phyloP scores from a whole-genome alignment of 2,329 filamentous ascomycete species.

The Bertia moriformis region DNA sequence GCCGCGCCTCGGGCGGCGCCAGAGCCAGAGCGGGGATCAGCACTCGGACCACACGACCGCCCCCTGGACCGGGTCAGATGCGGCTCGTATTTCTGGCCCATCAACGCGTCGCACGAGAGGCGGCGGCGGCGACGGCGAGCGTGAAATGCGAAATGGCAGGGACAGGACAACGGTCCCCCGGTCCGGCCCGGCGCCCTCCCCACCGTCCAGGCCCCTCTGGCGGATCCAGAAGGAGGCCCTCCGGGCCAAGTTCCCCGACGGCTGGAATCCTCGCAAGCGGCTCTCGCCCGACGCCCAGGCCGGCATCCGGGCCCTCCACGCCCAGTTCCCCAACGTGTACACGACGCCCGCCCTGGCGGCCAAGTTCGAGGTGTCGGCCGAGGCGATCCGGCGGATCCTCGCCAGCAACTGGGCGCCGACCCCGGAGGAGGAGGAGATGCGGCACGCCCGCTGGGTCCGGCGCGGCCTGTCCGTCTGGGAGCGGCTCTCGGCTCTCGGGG shows the following conservation, averaged over 20 bases:
- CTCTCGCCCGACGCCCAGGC: conserved; percentile 83
- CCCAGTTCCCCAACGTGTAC: conserved; percentile 63
- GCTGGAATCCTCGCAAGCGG: conserved; percentile 72
- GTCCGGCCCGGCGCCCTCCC: no score
- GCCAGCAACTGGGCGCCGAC: conserved; percentile 61
- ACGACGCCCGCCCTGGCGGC: conserved; percentile 59
- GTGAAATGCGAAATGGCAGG: no score
- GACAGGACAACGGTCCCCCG: no score
- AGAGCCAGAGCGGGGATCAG: no score
- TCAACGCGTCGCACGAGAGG: no score
- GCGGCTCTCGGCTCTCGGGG: conserved; percentile 41
- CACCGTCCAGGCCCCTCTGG: conserved; percentile 46
- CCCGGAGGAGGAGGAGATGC: conserved; percentile 36
- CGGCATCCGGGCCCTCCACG: conserved; percentile 74
- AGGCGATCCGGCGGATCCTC: conserved; percentile 76
- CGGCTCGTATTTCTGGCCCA: no score
- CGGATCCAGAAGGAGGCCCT: conserved; percentile 61
- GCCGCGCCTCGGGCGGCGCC: no score
- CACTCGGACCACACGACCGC: no score
- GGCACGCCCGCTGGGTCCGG: conserved; percentile 45
- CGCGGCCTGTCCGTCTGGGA: conserved; percentile 46
- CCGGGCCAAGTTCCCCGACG: conserved; percentile 63
- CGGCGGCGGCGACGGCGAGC: no score
- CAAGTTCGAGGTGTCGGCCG: conserved; percentile 74
- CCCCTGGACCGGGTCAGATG: no score